Evolutionary conservation across 2,329 filamentous ascomycete species (phyloP).

Genomic region (Cercospora janseana): DNA sequence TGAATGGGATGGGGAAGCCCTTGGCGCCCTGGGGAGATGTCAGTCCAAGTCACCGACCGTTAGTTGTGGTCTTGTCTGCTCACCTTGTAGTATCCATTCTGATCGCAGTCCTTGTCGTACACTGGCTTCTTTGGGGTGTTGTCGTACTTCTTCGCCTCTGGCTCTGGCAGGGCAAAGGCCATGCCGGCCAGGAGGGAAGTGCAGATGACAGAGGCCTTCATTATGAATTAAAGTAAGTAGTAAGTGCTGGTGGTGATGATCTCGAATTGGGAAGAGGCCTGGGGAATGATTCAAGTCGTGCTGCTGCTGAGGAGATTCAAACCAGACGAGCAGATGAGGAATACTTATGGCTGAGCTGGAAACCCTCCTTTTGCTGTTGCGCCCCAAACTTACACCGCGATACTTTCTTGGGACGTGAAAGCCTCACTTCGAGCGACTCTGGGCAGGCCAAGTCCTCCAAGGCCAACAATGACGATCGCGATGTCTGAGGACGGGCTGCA

Average conservation of each 20-base stretch:
- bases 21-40: constrained; percentile 4
- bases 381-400: neutral
- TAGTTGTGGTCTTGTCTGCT: neutral
- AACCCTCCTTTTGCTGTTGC: constrained; percentile 12
- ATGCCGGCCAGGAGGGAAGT: constrained; percentile 22
- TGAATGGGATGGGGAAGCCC: constrained; percentile 42
- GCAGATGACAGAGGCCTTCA: constrained; percentile 25
- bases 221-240: constrained; percentile 21
- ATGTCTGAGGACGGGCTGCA: constrained; percentile 10
- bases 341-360: constrained; percentile 16
- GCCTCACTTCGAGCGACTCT: neutral
- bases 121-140: constrained; percentile 7
- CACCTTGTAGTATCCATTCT: constrained; percentile 11
- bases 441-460: constrained; percentile 13
- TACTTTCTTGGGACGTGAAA: neutral
- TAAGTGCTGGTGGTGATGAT: constrained; percentile 4
- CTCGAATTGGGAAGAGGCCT: constrained; percentile 12
- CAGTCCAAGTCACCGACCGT: neutral
- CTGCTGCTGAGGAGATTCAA: constrained; percentile 6
- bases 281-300: constrained; percentile 7
- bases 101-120: constrained; percentile 17
- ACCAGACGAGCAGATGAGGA: constrained; percentile 3
- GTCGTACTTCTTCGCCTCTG: constrained; percentile 20
- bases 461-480: constrained; percentile 15
- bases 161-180: constrained; percentile 23